Conservation (phyloP, 306 rosid genomes). For the Fragaria nilgerrensis region DNA sequence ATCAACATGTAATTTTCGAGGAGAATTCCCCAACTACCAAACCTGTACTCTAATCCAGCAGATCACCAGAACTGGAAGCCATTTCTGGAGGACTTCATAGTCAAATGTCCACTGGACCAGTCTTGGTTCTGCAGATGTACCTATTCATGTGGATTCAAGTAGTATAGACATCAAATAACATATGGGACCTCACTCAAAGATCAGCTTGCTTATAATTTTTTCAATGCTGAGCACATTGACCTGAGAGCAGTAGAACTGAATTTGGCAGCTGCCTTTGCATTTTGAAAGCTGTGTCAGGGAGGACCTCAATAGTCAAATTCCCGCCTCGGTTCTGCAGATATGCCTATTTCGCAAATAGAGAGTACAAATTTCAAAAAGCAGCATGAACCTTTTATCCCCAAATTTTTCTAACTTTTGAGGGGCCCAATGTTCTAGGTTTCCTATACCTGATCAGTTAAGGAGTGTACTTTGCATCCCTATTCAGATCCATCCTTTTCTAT, state of each 20-base stretch:
- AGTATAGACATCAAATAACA: neutral
- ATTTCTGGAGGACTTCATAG: neutral
- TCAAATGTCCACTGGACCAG: neutral
- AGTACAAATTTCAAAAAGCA: too few species aligned
- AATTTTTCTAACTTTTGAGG: too few species aligned
- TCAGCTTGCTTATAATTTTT: neutral
- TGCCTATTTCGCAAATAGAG: too few species aligned
- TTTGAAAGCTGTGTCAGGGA: too few species aligned
- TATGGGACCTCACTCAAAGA: neutral
- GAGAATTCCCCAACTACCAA: neutral
- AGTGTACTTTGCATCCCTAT: neutral
- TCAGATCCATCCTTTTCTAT: neutral
- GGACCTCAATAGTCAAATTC: too few species aligned
- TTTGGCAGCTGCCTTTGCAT: too few species aligned
- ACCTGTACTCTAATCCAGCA: neutral
- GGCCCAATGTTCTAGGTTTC: neutral
- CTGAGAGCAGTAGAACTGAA: too few species aligned
- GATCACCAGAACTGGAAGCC: constrained; percentile 1
- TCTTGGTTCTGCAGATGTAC: neutral
- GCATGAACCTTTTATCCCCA: too few species aligned
- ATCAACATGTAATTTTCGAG: neutral
- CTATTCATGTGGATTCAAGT: constrained; percentile 7
- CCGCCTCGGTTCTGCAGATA: too few species aligned
- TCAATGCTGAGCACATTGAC: too few species aligned
- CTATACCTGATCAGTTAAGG: neutral